Evolutionary conservation across 495 filamentous ascomycete species (phyloP).

Genomic region (Penicillium malachiteum): DNA sequence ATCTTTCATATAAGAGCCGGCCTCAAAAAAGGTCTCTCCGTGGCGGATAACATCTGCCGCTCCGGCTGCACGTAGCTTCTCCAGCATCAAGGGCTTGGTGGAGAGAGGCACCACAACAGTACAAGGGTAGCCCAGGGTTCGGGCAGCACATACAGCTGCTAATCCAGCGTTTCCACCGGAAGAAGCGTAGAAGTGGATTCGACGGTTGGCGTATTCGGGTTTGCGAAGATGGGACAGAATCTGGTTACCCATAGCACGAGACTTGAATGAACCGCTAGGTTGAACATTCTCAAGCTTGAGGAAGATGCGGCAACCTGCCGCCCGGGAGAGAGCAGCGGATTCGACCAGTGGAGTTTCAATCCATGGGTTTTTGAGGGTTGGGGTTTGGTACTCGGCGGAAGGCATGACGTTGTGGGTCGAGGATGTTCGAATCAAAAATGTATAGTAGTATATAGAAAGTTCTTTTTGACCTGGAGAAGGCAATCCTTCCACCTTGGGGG

Average conservation of each 20-base stretch:
- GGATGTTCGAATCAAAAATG: background rate
- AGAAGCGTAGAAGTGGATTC: conserved; percentile 81
- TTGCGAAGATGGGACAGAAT: conserved; percentile 59
- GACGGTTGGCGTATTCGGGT: conserved; percentile 32
- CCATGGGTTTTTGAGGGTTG: conserved; percentile 55
- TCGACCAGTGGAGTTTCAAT: conserved; percentile 70
- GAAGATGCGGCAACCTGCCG: conserved; percentile 77
- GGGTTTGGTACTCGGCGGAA: conserved; percentile 34
- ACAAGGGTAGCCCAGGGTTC: conserved; percentile 62
- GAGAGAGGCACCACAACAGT: conserved; percentile 78
- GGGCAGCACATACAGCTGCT: conserved; percentile 79
- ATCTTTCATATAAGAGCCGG: conserved; percentile 68
- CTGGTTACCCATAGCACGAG: conserved; percentile 80
- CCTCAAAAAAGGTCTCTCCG: conserved; percentile 73
- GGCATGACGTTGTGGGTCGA: conserved; percentile 29
- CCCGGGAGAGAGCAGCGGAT: conserved; percentile 63
- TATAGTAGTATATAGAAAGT: background rate
- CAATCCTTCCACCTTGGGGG: too few relatives aligned
- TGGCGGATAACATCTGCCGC: conserved; percentile 68
- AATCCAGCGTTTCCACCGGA: conserved; percentile 91
- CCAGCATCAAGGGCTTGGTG: conserved; percentile 69
- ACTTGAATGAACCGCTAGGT: conserved; percentile 94
- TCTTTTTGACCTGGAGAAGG: background rate
- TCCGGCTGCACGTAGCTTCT: conserved; percentile 67
- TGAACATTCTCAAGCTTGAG: conserved; percentile 95